Conservation (phyloP, 2,329 filamentous ascomycete genomes). For the Cryphonectria japonica region DNA sequence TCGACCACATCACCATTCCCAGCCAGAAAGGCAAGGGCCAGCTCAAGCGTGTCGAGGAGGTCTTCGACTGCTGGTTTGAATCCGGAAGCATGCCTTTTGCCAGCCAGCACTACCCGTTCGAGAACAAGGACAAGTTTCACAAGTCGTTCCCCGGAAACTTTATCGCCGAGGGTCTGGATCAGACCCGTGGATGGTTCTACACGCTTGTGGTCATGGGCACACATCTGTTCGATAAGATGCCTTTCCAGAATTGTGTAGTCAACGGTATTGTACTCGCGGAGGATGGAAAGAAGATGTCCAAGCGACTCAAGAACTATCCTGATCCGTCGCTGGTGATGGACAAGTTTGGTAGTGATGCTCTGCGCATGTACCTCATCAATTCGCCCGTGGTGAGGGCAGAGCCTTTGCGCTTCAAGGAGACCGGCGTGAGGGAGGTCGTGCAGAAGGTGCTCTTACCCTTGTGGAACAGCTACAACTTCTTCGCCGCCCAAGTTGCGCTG, state of each 20-base stretch:
- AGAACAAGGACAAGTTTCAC: constrained; percentile 81
- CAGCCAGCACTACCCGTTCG: constrained; percentile 88
- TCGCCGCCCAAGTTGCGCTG: constrained; percentile 82
- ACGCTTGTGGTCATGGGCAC: constrained; percentile 87
- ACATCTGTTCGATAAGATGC: constrained; percentile 80
- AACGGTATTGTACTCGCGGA: constrained; percentile 93
- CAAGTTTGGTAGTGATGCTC: constrained; percentile 87
- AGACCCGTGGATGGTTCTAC: constrained; percentile 97
- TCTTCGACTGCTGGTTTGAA: constrained; percentile 98
- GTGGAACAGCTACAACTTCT: constrained; percentile 98
- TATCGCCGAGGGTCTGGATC: constrained; percentile 83
- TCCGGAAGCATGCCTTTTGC: constrained; percentile 96
- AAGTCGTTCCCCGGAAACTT: constrained; percentile 88
- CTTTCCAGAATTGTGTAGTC: constrained; percentile 95
- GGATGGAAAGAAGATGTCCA: constrained; percentile 99
- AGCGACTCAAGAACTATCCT: constrained; percentile 94
- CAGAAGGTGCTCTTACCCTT: constrained; percentile 87
- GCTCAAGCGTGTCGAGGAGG: constrained; percentile 81
- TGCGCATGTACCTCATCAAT: constrained; percentile 95
- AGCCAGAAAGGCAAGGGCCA: constrained; percentile 84
- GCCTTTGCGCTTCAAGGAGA: constrained; percentile 87
- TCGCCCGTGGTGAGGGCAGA: constrained; percentile 93
- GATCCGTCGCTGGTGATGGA: constrained; percentile 83
- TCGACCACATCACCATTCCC: constrained; percentile 93
- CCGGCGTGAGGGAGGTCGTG: constrained; percentile 92